A percentile compares a stretch with the other conserved stretches of the same genome.
Conservation (phyloP, 164 flowering plant species). For the Brasenia schreberi region DNA sequence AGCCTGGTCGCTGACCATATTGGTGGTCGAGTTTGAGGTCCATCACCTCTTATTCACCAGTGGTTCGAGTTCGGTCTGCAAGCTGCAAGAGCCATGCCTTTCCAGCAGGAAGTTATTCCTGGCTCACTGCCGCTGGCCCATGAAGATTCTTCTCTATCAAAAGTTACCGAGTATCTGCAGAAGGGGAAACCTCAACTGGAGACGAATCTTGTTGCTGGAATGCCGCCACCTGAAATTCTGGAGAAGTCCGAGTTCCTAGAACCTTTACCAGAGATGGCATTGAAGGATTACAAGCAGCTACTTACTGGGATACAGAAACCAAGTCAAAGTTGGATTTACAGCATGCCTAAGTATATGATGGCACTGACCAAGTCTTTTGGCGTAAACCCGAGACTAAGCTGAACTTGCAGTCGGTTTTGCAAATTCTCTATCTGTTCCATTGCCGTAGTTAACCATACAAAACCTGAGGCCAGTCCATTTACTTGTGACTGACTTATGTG, state of each 20-base stretch:
- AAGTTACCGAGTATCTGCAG: conserved; percentile 13
- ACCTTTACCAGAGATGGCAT: conserved; percentile 56
- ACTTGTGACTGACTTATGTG: too few species aligned
- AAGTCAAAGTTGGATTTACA: conserved; percentile 13
- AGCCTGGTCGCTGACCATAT: conserved; percentile 26
- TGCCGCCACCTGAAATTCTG: conserved; percentile 63
- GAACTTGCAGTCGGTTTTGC: background rate
- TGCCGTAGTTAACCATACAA: background rate
- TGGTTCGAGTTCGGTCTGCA: conserved; percentile 95
- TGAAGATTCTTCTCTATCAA: conserved; percentile 9
- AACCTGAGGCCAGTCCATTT: too few species aligned
- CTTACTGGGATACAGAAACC: conserved; percentile 30
- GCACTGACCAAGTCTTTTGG: conserved; percentile 8
- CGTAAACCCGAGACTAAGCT: conserved; percentile 5
- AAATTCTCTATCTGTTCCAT: background rate
- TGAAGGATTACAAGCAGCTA: conserved; percentile 48
- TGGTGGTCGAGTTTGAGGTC: conserved; percentile 79
- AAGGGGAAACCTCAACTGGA: conserved; percentile 51
- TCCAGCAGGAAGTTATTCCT: conserved; percentile 60
- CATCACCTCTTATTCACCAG: conserved; percentile 73
- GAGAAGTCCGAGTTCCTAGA: conserved; percentile 65
- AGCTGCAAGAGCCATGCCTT: conserved; percentile 65
- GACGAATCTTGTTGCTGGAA: conserved; percentile 69
- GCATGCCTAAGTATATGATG: conserved; percentile 8
- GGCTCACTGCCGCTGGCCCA: conserved; percentile 68